Base-by-base conservation (phyloP, 2,329 filamentous ascomycete genomes). In the Dothideomycetidae sp. region DNA sequence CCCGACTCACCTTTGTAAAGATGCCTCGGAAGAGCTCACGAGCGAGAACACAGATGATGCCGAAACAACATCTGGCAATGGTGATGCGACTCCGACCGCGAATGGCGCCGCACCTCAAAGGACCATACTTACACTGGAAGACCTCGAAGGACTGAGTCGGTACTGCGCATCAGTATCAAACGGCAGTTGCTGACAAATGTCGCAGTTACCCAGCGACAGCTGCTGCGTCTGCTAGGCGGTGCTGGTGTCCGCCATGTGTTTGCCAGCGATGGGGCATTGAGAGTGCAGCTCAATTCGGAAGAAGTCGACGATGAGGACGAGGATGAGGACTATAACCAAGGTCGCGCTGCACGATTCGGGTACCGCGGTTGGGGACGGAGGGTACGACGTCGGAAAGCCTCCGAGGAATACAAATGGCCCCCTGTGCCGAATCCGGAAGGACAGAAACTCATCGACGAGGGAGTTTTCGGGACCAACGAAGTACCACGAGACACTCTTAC, bases 341-440 rank as follows among this genome's bases (percentile, higher is more conserved):
- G n/a, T n/a, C n/a, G n/a, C n/a, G n/a, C n/a, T n/a, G n/a, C n/a
- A n/a, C n/a, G n/a, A n/a, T 42, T 49, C 14, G 54, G 53, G 50
- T 59, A 46, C 54, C 58, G 58, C 49, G 44, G 50, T 4, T 51
- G 58, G 36, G 52, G 60, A 33, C 58, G 64, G 34, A 62, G 64
- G 48, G 59, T 66, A 29, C 55, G 64, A 21, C 59, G 68, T 32
- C 63, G 68, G 36, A 56, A 56, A 43, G 60, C 60, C 12, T 54
- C 62, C 5, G 44, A 50, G 4, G 55, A 52, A 13, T 56, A 75
- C 44, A 62, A 72, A 31, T 86, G 86, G 42, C 83, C 86, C n/a
- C 81, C 81, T 48, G 75, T 93, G 0, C 88, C 88, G 0, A 93
- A 78, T 50, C 74, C 81, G 9, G 68, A 74, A 44, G 88, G 90